Conservation (phyloP, 148 eudicot species). For the Arbutus unedo region DNA sequence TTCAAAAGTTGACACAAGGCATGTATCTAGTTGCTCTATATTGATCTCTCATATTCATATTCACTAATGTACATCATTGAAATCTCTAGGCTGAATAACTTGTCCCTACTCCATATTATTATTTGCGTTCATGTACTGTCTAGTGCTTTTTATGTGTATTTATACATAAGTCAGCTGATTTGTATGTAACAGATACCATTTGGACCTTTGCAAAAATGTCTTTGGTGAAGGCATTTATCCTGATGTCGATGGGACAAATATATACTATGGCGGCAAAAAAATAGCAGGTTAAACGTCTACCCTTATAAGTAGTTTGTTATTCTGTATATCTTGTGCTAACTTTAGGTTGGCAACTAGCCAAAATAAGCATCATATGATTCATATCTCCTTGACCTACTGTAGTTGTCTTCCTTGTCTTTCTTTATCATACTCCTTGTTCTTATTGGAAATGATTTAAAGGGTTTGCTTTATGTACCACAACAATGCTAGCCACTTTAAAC, state of each 20-base stretch:
- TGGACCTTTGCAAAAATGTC: conserved; percentile 95
- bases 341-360: not conserved
- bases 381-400: not conserved
- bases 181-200: conserved; percentile 74
- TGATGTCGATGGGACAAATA: conserved; percentile 75
- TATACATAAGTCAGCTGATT: not conserved
- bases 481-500: not conserved
- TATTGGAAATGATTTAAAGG: not conserved
- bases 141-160: not conserved
- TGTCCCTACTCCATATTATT: not conserved
- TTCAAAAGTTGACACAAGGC: conserved; percentile 72
- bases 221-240: conserved; percentile 90
- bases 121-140: not conserved
- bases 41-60: conserved; percentile 11
- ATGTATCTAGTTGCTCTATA: conserved; percentile 19
- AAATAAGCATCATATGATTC: not conserved
- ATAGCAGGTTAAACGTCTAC: conserved; percentile 64
- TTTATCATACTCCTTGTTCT: not conserved
- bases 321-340: not conserved
- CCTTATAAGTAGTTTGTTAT: not conserved
- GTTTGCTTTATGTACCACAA: conserved; percentile 1
- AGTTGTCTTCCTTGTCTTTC: not conserved
- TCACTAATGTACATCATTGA: conserved; percentile 4
- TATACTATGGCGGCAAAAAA: conserved; percentile 86
- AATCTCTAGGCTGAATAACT: conserved; percentile 4